These are phyloP conservation scores for Trichoderma pleuroti DNA, from an alignment of 2,329 filamentous ascomycete species.

Conservation along the genomic window DNA sequence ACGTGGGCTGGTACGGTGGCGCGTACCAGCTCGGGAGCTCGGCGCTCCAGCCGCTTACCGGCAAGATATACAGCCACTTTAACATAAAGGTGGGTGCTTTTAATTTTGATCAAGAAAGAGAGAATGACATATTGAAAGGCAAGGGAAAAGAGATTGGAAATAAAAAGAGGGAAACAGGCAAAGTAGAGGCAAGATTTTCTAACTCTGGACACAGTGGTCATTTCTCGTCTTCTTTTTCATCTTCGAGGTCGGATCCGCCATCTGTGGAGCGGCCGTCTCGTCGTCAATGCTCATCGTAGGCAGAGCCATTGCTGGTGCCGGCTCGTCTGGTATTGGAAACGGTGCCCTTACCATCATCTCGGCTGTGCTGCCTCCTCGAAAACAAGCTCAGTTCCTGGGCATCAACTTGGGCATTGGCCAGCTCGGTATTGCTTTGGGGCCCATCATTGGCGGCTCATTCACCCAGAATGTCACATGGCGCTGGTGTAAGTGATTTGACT, in stretches of 20 bases:
- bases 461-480: neutral
- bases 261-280: constrained; percentile 45
- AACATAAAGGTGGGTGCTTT: constrained; percentile 24
- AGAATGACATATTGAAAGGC: neutral
- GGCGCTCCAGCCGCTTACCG: constrained; percentile 27
- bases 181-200: neutral
- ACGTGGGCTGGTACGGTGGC: constrained; percentile 40
- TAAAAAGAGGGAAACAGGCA: neutral
- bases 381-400: neutral
- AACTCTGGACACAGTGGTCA: neutral
- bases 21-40: constrained; percentile 29
- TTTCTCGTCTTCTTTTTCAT: constrained; percentile 27
- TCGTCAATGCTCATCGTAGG: constrained; percentile 48
- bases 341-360: constrained; percentile 35
- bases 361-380: constrained; percentile 28
- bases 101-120: neutral
- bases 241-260: constrained; percentile 41
- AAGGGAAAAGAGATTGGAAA: neutral
- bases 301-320: constrained; percentile 46
- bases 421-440: neutral
- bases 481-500: neutral
- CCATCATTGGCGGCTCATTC: neutral
- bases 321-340: constrained; percentile 43
- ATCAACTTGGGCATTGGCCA: neutral
- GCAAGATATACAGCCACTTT: constrained; percentile 30